Percentiles rank a stretch among this genome's conserved stretches.
Conservation (phyloP, 768 basidiomycete species). For the Cyathus striatus region DNA sequence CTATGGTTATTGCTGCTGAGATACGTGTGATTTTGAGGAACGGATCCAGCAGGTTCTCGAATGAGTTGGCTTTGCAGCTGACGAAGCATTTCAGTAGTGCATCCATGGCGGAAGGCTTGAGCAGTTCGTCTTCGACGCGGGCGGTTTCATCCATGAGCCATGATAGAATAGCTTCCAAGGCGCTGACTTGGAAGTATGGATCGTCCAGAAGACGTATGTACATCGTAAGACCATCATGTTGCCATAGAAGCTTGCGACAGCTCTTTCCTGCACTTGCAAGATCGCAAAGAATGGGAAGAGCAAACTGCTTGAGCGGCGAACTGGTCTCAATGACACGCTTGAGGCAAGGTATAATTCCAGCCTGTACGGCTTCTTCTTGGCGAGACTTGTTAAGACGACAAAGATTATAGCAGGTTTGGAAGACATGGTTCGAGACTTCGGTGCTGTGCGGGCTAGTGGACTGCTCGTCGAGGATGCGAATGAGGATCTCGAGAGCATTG, state of each 20-base stretch:
- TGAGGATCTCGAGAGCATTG: slow-evolving; percentile 89
- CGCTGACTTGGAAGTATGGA: slow-evolving; percentile 89
- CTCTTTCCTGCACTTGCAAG: slow-evolving; percentile 93
- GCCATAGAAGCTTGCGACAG: slow-evolving; percentile 86
- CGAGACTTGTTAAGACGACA: slow-evolving; percentile 91
- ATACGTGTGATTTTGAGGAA: slow-evolving; percentile 88
- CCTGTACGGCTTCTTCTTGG: slow-evolving; percentile 96
- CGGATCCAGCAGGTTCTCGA: slow-evolving; percentile 89
- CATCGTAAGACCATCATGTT: slow-evolving; percentile 83
- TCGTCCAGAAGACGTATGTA: slow-evolving; percentile 78
- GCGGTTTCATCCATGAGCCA: slow-evolving; percentile 92
- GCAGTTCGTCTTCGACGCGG: slow-evolving; percentile 84
- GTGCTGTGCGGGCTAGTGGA: slow-evolving; percentile 74
- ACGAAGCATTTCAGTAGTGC: slow-evolving; percentile 76
- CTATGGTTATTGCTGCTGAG: slow-evolving; percentile 68
- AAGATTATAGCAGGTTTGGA: slow-evolving; percentile 96
- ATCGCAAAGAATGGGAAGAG: slow-evolving; percentile 94
- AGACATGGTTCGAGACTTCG: slow-evolving; percentile 95
- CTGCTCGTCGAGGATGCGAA: slow-evolving; percentile 78
- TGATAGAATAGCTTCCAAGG: slow-evolving; percentile 83
- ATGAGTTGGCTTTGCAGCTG: slow-evolving; percentile 80
- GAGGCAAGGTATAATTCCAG: slow-evolving; percentile 89
- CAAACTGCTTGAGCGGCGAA: slow-evolving; percentile 95
- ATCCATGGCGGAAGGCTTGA: slow-evolving; percentile 61
- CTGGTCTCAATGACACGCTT: slow-evolving; percentile 83